These are phyloP conservation scores for Ceratobasidium sp. DNA, from an alignment of 1,284 basidiomycete species.

Conservation along the genomic window DNA sequence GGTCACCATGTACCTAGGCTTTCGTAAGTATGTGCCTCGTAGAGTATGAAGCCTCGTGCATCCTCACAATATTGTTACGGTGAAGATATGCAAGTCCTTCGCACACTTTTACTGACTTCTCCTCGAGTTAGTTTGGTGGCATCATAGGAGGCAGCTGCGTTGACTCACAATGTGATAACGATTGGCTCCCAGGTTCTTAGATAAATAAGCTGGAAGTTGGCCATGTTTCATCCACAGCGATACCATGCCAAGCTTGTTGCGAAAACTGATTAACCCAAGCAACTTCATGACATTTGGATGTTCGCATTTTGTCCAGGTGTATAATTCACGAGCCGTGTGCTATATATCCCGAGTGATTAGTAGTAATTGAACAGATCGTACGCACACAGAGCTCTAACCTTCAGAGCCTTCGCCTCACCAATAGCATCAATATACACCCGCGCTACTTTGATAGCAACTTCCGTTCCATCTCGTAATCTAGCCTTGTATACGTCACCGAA, in stretches of 20 bases:
- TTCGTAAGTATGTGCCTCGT: background rate
- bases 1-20: conserved; percentile 16
- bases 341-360: background rate
- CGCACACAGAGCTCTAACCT: no score
- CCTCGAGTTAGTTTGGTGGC: no score
- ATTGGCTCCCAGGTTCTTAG: background rate
- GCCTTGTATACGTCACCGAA: conserved; percentile 23
- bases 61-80: background rate
- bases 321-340: conserved; percentile 8
- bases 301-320: conserved; percentile 11
- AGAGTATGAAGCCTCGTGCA: no score
- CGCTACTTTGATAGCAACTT: conserved; percentile 23
- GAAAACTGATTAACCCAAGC: background rate
- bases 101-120: background rate
- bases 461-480: background rate
- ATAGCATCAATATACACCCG: background rate
- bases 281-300: background rate
- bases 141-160: background rate
- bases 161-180: background rate
- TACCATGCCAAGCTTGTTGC: background rate
- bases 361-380: no score
- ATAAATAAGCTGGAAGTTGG: background rate
- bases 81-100: conserved; percentile 16
- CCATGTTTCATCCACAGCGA: conserved; percentile 4
- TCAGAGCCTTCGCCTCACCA: background rate